These are phyloP conservation scores for Candida michaelii DNA, from an alignment of 805 yeast genomes.

Conservation along the genomic window DNA sequence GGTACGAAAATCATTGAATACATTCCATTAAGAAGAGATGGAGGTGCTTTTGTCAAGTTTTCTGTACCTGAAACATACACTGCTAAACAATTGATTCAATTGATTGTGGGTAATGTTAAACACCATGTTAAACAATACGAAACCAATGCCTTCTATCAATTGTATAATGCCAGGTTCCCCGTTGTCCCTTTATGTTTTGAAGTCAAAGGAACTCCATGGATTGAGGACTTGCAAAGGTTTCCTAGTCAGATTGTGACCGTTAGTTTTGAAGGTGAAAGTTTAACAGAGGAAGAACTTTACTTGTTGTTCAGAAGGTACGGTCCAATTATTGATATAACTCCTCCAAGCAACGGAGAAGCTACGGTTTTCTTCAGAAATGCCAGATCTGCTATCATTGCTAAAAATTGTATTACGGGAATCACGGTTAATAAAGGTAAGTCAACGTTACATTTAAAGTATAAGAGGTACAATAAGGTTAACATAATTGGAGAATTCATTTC, in stretches of 20 bases:
- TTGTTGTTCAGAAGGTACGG: conserved; percentile 87
- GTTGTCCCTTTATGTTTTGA: conserved; percentile 56
- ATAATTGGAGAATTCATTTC: conserved; percentile 56
- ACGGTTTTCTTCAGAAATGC: conserved; percentile 53
- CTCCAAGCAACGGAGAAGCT: conserved; percentile 29
- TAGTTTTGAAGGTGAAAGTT: conserved; percentile 70
- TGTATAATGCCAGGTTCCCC: conserved; percentile 16
- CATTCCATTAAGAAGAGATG: conserved; percentile 76
- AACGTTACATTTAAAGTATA: conserved; percentile 69
- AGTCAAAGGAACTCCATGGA: conserved; percentile 94
- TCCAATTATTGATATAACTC: conserved; percentile 67
- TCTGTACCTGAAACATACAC: conserved; percentile 53
- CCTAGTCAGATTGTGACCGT: conserved; percentile 67
- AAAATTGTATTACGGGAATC: conserved; percentile 86
- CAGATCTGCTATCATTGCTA: conserved; percentile 79
- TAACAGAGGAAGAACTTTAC: conserved; percentile 80
- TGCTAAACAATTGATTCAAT: conserved; percentile 52
- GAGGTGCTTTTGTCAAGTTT: conserved; percentile 89
- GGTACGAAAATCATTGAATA: conserved; percentile 51
- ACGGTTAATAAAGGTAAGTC: conserved; percentile 55
- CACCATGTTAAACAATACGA: conserved; percentile 15
- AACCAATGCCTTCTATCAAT: conserved; percentile 5
- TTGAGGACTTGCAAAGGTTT: conserved; percentile 82
- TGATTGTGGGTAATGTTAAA: conserved; percentile 49
- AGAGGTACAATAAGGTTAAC: conserved; percentile 53